Conservation (phyloP, 768 basidiomycete species). For the Fistulinella prunicolor region DNA sequence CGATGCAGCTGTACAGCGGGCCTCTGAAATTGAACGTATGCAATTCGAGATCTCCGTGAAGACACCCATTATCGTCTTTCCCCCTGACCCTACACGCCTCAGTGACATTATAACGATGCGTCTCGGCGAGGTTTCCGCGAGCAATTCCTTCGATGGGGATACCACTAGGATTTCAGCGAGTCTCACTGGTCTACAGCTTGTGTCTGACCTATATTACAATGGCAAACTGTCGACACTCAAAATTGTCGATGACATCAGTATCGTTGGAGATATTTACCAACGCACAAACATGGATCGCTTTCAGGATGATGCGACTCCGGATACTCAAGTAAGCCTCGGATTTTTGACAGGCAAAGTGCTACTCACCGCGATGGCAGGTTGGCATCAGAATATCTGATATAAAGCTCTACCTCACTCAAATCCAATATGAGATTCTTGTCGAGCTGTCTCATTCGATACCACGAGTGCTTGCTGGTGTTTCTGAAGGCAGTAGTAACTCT, state of each 20-base stretch:
- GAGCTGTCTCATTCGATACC: conserved; percentile 67
- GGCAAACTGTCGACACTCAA: conserved; percentile 58
- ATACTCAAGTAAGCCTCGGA: conserved; percentile 59
- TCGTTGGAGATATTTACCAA: conserved; percentile 68
- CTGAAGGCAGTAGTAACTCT: conserved; percentile 38
- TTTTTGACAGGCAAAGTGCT: not conserved
- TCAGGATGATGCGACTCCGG: conserved; percentile 56
- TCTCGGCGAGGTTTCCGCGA: conserved; percentile 85
- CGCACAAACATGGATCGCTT: conserved; percentile 50
- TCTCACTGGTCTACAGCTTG: conserved; percentile 78
- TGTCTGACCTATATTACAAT: conserved; percentile 59
- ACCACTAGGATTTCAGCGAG: conserved; percentile 67
- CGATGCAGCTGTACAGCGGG: conserved; percentile 86
- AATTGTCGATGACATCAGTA: conserved; percentile 88
- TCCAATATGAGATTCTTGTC: conserved; percentile 75
- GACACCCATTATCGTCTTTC: conserved; percentile 90
- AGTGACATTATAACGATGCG: conserved; percentile 73
- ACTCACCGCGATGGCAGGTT: conserved; percentile 45
- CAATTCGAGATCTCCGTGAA: conserved; percentile 88
- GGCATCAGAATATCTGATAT: conserved; percentile 76
- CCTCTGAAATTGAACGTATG: conserved; percentile 93
- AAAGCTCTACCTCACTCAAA: conserved; percentile 77
- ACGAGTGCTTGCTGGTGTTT: conserved; percentile 50
- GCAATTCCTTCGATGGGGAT: conserved; percentile 62
- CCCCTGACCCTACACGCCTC: conserved; percentile 58